Conservation (phyloP, 495 filamentous ascomycete species). For the Penicillium salamii region DNA sequence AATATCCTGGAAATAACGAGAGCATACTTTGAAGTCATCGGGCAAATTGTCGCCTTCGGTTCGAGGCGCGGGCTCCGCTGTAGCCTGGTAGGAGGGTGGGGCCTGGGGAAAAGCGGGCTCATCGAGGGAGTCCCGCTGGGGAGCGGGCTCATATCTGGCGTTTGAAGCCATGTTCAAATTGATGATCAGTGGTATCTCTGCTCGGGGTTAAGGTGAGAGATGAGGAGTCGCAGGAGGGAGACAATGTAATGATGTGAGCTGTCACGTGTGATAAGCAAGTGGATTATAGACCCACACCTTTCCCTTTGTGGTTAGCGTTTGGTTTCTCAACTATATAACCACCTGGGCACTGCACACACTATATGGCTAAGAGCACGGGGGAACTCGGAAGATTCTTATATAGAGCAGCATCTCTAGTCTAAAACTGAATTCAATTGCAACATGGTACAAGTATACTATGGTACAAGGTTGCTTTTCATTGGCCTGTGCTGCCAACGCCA, state of each 20-base stretch:
- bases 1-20: not conserved
- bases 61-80: constrained; percentile 58
- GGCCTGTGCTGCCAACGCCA: too few relatives aligned
- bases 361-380: too few relatives aligned
- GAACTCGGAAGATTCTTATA: too few relatives aligned
- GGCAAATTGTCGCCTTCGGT: constrained; percentile 87
- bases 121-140: constrained; percentile 72
- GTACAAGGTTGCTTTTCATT: too few relatives aligned
- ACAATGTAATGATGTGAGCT: constrained; percentile 4
- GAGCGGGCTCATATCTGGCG: constrained; percentile 66
- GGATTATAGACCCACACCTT: not conserved
- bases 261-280: constrained; percentile 11
- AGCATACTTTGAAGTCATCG: constrained; percentile 88
- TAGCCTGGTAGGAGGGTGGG: constrained; percentile 68
- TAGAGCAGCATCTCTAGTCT: too few relatives aligned
- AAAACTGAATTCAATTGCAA: too few relatives aligned
- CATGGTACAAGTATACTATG: too few relatives aligned
- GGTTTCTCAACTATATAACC: too few relatives aligned
- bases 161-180: constrained; percentile 57
- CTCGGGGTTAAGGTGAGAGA: not conserved
- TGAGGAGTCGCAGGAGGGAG: not conserved
- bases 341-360: too few relatives aligned
- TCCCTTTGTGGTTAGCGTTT: not conserved
- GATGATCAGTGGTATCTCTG: not conserved
- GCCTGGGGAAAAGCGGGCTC: constrained; percentile 69